Evolutionary conservation across 306 rosid species (phyloP), one percentile per base, ranked within the genome.

Genomic region (Vigna hirtella): DNA sequence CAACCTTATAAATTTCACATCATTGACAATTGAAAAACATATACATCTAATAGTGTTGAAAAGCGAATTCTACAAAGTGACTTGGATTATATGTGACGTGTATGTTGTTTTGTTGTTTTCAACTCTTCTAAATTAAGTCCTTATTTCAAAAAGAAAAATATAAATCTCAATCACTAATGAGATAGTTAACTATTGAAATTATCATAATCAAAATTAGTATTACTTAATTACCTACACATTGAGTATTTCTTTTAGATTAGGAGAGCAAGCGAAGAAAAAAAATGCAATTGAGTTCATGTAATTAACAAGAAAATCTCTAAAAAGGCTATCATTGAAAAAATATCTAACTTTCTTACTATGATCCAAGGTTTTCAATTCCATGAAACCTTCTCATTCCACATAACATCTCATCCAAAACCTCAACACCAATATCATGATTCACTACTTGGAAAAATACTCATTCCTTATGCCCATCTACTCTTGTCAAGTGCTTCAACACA

Each of bases 381-480:
- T 82, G 83, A 77, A 88, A 88, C 47, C 83, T 68, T 2, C 26
- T 59, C 9, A 86, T 77, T 42, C 90, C 92, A 18, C 50, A 18
- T 6, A 69, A 80, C 76, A 80, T 82, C 49, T 77, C 80, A 57
- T 80, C 90, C 81, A 86, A 22, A 77, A 84, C 79, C 32, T 58
- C 43, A n/a, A 45, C 43, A 0, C 77, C 72, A 26, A 88, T 72
- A 53, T 87, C 92, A 56, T 88, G 87, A 65, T 88, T 84, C 26
- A 86, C 70, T 9, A 88, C 78, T 7, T 84, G 87, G 40, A 88
- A 88, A 49, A 89, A 83, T 0, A 90, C 87, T 81, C 79, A 89
- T 9, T 56, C 70, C 49, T 77, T 62, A 70, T n/a, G 83, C 74
- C 9, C 47, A n/a, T 5, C 45, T 16, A 16, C 76, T 62, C 53